These are phyloP conservation scores for Trichosporon faecale DNA, from an alignment of 1,284 basidiomycete genomes.

Conservation along the genomic window DNA sequence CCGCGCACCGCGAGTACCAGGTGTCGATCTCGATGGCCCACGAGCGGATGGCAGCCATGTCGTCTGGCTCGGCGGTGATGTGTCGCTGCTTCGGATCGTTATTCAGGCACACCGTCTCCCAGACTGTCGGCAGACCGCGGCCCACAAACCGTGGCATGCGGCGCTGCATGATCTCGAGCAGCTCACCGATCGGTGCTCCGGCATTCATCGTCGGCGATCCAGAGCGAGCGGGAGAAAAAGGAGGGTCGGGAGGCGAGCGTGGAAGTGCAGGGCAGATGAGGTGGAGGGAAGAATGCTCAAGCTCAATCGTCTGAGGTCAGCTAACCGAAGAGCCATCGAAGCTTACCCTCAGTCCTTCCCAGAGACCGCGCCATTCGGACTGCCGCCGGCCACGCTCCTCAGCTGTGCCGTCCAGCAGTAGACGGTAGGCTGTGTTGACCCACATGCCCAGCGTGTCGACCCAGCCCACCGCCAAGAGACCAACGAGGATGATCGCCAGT, in stretches of 20 bases:
- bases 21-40: conserved; percentile 29
- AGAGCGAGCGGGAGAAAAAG: conserved; percentile 14
- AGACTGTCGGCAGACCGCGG: conserved; percentile 27
- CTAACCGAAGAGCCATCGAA: background rate
- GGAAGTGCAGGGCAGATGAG: conserved; percentile 27
- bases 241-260: conserved; percentile 20
- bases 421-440: conserved; percentile 26
- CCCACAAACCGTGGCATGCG: conserved; percentile 28
- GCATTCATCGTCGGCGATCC: conserved; percentile 10
- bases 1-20: conserved; percentile 21
- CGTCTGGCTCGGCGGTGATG: conserved; percentile 18
- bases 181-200: conserved; percentile 25
- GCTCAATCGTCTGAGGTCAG: conserved; percentile 27
- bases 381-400: conserved; percentile 22
- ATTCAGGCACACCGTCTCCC: conserved; percentile 25
- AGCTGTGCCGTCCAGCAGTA: conserved; percentile 28
- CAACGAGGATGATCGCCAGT: conserved; percentile 27
- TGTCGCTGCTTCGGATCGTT: background rate
- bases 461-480: conserved; percentile 28
- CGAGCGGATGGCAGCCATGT: conserved; percentile 22
- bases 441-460: conserved; percentile 31
- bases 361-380: conserved; percentile 26
- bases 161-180: conserved; percentile 29
- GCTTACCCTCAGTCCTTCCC: conserved; percentile 29
- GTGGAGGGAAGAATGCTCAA: conserved; percentile 29